Evolutionary conservation across 768 basidiomycete species (phyloP), one percentile per base, ranked within the genome.

Genomic region (Pholiota molesta): DNA sequence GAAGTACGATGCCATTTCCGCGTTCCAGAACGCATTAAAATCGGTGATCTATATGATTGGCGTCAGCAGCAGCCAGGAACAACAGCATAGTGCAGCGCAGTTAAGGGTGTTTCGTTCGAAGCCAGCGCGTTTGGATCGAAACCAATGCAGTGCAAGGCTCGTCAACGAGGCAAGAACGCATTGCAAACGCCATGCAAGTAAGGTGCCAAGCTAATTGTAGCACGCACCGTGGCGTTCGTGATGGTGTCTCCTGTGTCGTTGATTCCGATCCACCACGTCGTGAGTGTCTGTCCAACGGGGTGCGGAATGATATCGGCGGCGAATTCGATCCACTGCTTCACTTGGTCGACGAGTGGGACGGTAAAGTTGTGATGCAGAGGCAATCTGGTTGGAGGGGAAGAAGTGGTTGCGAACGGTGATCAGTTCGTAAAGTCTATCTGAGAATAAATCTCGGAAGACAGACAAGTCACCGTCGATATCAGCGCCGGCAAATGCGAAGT

Each of bases 261-360:
- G 57, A 84, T 85, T 9, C 85, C 84, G 59, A 84, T 85, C 83
- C 83, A 86, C 84, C 84, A 86, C 4, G 77, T 74, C 4, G 81
- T 79, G 31, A 85, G 68, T 2, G 83, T 84, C 59, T 81, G 69
- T 13, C 65, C 72, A 1, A 67, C 56, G 3, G 79, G 79, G 63
- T 81, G 81, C 2, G 83, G 81, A 8, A 85, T 69, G 21, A 82
- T 72, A 29, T 75, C 68, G 7, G 81, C 75, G 0, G 79, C 83
- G 64, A 77, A 83, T 3, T 68, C 63, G 13, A 69, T 69, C 80
- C 81, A 86, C 68, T 85, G 83, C 35, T 76, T 75, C 6, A 85
- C 83, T 63, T 84, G 79, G 52, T 81, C 77, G 9, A 82, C 78
- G 1, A 86, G 74, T 9, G 80, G 74, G 19, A 83, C 66, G 3